phyloP scores from a whole-genome alignment of 495 filamentous ascomycete genomes.

The Amphirosellinia nigrospora region DNA sequence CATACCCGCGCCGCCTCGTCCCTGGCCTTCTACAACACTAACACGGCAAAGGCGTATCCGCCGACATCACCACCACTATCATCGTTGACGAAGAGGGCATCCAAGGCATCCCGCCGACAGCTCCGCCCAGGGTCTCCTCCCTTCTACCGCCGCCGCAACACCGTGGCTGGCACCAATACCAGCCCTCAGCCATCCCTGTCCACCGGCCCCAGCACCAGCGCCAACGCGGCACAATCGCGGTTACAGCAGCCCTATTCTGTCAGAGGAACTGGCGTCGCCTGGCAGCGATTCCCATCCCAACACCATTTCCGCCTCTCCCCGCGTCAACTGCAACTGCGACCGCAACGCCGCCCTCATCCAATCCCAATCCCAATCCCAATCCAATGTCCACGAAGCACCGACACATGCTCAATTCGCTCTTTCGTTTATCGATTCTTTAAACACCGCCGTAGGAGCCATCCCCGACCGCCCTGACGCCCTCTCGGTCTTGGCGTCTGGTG shows the following conservation, averaged over 20 bases:
- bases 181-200: constrained; percentile 16
- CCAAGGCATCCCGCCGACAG: constrained; percentile 11
- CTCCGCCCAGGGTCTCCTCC: constrained; percentile 24
- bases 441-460: constrained; percentile 31
- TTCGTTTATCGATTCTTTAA: constrained; percentile 38
- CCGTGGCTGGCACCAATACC: constrained; percentile 5
- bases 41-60: neutral
- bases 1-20: constrained; percentile 18
- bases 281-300: constrained; percentile 22
- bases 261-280: neutral
- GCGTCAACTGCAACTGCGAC: constrained; percentile 12
- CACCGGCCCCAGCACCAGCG: neutral
- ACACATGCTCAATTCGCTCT: constrained; percentile 39
- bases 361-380: constrained; percentile 43
- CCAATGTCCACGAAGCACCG: constrained; percentile 35
- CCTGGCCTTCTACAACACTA: constrained; percentile 13
- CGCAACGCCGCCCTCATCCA: constrained; percentile 32
- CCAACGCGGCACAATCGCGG: neutral
- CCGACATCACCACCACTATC: neutral
- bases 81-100: neutral
- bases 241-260: constrained; percentile 20
- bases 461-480: constrained; percentile 34
- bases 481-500: constrained; percentile 26
- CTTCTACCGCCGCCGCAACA: constrained; percentile 22
- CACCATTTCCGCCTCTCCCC: constrained; percentile 25